Base-by-base conservation (phyloP, 192 early-diverging fungal genomes). In the Coemansia sp. region DNA sequence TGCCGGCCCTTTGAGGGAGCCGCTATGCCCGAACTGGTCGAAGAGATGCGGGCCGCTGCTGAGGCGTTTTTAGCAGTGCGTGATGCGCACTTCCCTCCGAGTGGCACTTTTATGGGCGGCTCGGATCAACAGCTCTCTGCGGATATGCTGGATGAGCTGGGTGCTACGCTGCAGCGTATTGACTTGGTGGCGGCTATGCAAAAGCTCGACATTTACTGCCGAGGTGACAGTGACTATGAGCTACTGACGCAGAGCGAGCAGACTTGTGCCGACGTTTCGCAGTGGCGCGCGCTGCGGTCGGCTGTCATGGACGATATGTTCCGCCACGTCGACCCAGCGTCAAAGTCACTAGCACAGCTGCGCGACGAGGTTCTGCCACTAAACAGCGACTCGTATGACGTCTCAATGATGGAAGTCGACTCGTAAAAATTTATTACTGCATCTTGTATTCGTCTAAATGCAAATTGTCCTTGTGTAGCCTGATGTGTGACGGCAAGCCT, bases 1-100 rank as follows among this genome's bases (percentile, higher is more conserved):
- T 96, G 94, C 75, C 82, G 83, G 43, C 67, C 86, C 7, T 93
- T 94, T 75, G 93, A 95, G 64, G 71, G 68, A 22, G 59, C 71
- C 12, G 61, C 83, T 10, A 53, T 86, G 55, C 61, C 82, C 3
- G 78, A 75, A 27, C 65, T 86, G 11, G 68, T 85, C 4, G 69
- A 67, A 18, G 80, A 76, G 59, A 70, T 77, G 68, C 71, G 67
- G 40, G 61, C 43, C 0, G 75, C 75, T 4, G 80, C 75, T 0
- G 47, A 40, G 1, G 22, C 41, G 34, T 82, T 82, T 30, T 13
- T 82, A 27, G 39, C 52, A 0, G 62, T 70, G 35, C 67, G 62
- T 24, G 9, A 30, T 3, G 63, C 41, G 3, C 56, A 24, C 18
- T 70, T 66, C 40, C 38, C 47, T 22, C 18, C 1, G 32, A 10